These are phyloP conservation scores for Venturia aucupariae DNA, from an alignment of 2,329 filamentous ascomycete genomes.

Conservation along the genomic window DNA sequence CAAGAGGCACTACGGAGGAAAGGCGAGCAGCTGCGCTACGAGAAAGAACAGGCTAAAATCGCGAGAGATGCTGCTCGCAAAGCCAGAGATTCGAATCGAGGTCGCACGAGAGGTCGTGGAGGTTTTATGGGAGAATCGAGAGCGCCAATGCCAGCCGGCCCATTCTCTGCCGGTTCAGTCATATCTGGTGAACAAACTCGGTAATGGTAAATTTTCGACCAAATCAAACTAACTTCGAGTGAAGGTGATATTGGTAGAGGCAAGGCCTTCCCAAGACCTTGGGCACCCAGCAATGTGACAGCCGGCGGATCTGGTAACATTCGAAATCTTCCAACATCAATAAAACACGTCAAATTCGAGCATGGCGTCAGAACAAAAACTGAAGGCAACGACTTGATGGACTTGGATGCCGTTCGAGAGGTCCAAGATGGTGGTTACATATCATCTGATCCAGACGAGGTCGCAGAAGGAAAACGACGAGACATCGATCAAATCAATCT, in stretches of 20 bases:
- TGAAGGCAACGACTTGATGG: neutral
- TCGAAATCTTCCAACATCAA: neutral
- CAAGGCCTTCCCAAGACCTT: conserved; percentile 11
- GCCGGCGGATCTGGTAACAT: neutral
- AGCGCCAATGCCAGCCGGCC: conserved; percentile 7
- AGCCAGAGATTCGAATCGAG: neutral
- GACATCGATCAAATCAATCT: conserved; percentile 51
- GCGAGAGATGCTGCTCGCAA: neutral
- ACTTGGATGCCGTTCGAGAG: conserved; percentile 1
- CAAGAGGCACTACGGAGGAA: conserved; percentile 6
- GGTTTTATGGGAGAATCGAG: conserved; percentile 14
- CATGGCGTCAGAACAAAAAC: neutral
- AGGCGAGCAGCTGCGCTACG: conserved; percentile 7
- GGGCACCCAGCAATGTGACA: conserved; percentile 6
- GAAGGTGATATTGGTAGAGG: conserved; percentile 2
- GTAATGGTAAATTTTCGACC: neutral
- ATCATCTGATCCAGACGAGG: conserved; percentile 43
- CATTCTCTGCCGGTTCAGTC: conserved; percentile 9
- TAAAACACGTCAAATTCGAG: conserved; percentile 3
- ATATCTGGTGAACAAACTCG: neutral
- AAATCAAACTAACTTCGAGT: neutral
- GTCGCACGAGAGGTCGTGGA: conserved; percentile 14
- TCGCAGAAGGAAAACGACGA: conserved; percentile 37
- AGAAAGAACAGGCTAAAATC: neutral
- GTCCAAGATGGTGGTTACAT: conserved; percentile 32